Evolutionary conservation across 306 rosid genomes (phyloP), one percentile per base, ranked within the genome.

Genomic region (Phaseolus lunatus): DNA sequence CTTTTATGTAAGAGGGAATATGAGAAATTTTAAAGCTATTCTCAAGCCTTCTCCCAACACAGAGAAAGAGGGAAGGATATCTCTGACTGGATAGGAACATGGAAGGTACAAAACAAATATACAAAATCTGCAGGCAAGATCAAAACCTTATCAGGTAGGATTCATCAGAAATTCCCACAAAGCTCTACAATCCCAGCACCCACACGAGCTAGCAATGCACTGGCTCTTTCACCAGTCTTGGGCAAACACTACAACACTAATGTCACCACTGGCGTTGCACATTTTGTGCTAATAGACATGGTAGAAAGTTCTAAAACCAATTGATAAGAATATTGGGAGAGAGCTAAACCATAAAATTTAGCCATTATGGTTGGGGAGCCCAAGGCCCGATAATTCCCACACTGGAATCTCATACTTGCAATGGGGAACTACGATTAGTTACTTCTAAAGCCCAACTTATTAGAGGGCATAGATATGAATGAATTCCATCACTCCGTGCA

Each of bases 11-110:
- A 54, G 71, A 31, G 72, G 54, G 71, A 24, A 45, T 18, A 68
- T 33, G 5, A 78, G 39, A 67, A 47, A 33, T 29, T 13, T 50
- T 9, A 44, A 68, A 69, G 49, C 27, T 58, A 44, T 59, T 0
- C 18, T 59, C n/a, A 39, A 43, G 35, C 44, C n/a, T 48, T 70
- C 77, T 78, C 52, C 66, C 20, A 70, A 58, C 77, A 59, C 44
- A 19, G 56, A 23, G 22, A 5, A 56, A 16, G 39, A 37, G 27
- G 18, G 56, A 18, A 19, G 72, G 66, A 43, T 29, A 19, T 62
- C 50, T 31, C 50, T 9, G 3, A 62, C 50, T 19, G 23, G 33
- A 76, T 75, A 29, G 26, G 44, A 72, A 19, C 3, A 33, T 53
- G 52, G 31, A 54, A 19, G 23, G 41, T 10, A 26, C 69, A 41